Evolutionary conservation across 2,329 filamentous ascomycete genomes (phyloP).

Genomic region (Penicillium olsonii): DNA sequence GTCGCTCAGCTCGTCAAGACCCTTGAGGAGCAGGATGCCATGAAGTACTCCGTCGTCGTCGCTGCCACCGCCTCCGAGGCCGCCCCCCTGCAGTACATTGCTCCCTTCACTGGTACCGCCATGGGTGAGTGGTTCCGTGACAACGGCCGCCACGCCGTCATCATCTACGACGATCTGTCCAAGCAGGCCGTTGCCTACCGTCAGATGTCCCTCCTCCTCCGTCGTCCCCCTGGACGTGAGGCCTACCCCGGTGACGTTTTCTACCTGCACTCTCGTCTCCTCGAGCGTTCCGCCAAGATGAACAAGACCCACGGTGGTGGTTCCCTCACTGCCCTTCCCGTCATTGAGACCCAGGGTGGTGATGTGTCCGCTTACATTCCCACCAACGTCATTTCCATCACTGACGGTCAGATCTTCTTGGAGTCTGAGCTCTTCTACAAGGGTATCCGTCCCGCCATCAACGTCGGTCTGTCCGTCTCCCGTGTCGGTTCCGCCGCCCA

Average conservation of each 20-base stretch:
- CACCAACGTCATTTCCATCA: slow-evolving; percentile 99
- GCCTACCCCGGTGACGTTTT: slow-evolving; percentile 99
- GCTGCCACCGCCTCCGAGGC: slow-evolving; percentile 97
- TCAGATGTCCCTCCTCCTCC: slow-evolving; percentile 97
- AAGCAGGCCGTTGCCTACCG: slow-evolving; percentile 98
- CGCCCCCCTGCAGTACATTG: slow-evolving; percentile 89
- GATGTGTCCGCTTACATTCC: slow-evolving; percentile 99
- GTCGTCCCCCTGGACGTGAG: slow-evolving; percentile 98
- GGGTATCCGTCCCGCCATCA: slow-evolving; percentile 99
- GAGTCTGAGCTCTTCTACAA: slow-evolving; percentile 99
- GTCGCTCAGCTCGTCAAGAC: slow-evolving; percentile 99
- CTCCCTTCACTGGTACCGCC: slow-evolving; percentile 79
- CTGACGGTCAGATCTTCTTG: slow-evolving; percentile 99
- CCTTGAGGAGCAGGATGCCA: slow-evolving; percentile 98
- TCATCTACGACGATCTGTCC: slow-evolving; percentile 92
- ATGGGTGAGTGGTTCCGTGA: slow-evolving; percentile 77
- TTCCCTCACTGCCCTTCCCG: slow-evolving; percentile 92
- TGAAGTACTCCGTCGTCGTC: slow-evolving; percentile 95
- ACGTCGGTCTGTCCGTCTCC: slow-evolving; percentile 99
- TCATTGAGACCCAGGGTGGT: slow-evolving; percentile 99
- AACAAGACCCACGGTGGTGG: slow-evolving; percentile 92
- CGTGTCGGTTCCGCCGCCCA: slow-evolving; percentile 99
- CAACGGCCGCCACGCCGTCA: slow-evolving; percentile 80
- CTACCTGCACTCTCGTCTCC: slow-evolving; percentile 98
- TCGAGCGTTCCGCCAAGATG: slow-evolving; percentile 99